A percentile compares a stretch with the other conserved stretches of the same genome.
These are phyloP conservation scores for Trypanosomatidae sp. DNA, from an alignment of 208 protist genomes.

Conservation along the genomic window DNA sequence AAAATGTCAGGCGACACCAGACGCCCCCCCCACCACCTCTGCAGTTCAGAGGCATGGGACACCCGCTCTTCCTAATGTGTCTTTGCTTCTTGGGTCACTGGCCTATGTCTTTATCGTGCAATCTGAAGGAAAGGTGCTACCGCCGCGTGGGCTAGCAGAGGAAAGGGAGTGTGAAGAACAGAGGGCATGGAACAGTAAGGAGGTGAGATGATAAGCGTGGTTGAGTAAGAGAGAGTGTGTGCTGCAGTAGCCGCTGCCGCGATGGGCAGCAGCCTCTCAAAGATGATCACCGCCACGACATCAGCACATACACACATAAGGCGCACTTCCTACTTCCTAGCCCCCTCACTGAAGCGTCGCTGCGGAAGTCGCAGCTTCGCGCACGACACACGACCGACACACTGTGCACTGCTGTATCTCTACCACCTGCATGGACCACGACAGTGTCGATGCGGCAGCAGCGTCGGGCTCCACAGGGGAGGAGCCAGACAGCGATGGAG, in stretches of 20 bases:
- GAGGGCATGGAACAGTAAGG: background rate
- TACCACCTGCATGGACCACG: conserved; percentile 21
- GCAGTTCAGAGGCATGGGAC: background rate
- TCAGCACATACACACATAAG: background rate
- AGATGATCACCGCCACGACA: background rate
- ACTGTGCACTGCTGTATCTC: conserved; percentile 22
- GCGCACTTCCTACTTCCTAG: background rate
- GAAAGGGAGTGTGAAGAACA: background rate
- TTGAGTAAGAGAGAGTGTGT: background rate
- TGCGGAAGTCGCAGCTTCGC: background rate
- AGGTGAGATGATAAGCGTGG: background rate
- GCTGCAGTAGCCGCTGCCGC: background rate
- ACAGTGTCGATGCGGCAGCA: background rate
- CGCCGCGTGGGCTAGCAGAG: background rate
- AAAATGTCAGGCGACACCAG: background rate
- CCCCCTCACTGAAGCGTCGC: background rate
- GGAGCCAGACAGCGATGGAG: background rate
- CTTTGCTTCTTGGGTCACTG: too few relatives aligned
- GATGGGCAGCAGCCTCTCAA: background rate
- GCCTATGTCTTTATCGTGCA: background rate
- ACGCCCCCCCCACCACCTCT: background rate
- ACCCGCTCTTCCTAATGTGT: background rate
- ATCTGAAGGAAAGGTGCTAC: background rate
- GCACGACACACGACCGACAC: conserved; percentile 18
- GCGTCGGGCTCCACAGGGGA: background rate